A percentile compares a stretch with the other conserved stretches of the same genome.
Conservation (phyloP, 164 flowering plant genomes). For the Annona squamosa region DNA sequence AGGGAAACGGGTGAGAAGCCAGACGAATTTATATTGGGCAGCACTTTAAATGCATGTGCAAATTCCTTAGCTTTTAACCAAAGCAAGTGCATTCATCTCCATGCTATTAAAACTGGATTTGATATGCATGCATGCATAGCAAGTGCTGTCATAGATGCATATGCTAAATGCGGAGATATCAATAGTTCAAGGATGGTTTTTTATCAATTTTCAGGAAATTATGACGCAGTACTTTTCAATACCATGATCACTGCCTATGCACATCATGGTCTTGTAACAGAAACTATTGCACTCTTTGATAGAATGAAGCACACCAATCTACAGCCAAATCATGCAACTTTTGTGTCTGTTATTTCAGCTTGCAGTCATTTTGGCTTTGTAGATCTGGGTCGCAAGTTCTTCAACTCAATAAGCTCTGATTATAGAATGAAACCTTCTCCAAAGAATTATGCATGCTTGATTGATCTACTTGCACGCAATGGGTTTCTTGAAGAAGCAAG, state of each 20-base stretch:
- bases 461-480: slow-evolving; percentile 47
- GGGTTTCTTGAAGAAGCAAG: slow-evolving; percentile 46
- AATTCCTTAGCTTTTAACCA: slow-evolving; percentile 21
- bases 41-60: slow-evolving; percentile 41
- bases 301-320: slow-evolving; percentile 30
- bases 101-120: slow-evolving; percentile 35
- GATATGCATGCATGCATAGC: slow-evolving; percentile 27
- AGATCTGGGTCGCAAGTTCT: slow-evolving; percentile 30
- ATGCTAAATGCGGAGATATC: slow-evolving; percentile 56
- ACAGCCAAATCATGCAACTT: slow-evolving; percentile 44
- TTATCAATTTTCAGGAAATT: slow-evolving; percentile 11
- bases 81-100: slow-evolving; percentile 34
- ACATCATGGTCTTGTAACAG: slow-evolving; percentile 38
- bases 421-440: slow-evolving; percentile 35
- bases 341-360: slow-evolving; percentile 42
- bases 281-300: slow-evolving; percentile 36
- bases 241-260: slow-evolving; percentile 51
- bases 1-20: slow-evolving; percentile 31
- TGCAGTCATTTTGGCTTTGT: slow-evolving; percentile 46
- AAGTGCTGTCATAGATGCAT: slow-evolving; percentile 48
- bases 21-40: slow-evolving; percentile 46
- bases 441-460: slow-evolving; percentile 39
- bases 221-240: slow-evolving; percentile 35
- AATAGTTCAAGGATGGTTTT: slow-evolving; percentile 34
- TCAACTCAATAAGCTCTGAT: slow-evolving; percentile 27